phyloP scores from a whole-genome alignment of 202 grass and related monocot genomes.

The Thinopyrum obtusiflorum region DNA sequence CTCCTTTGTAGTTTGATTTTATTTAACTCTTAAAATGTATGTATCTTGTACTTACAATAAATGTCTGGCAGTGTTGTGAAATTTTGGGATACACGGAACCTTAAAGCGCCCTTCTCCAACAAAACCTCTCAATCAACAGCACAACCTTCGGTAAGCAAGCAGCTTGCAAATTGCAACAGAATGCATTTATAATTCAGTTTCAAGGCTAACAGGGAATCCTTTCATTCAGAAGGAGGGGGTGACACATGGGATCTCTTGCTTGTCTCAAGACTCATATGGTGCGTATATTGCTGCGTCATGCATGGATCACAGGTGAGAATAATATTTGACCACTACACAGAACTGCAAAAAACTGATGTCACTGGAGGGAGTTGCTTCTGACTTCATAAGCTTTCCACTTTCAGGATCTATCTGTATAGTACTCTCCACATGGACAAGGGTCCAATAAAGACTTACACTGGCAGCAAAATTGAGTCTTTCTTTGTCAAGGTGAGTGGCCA shows the following conservation, averaged over 20 bases:
- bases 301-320: conserved; percentile 81
- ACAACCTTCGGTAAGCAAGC: conserved; percentile 50
- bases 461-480: conserved; percentile 95
- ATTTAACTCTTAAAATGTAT: not conserved
- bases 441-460: conserved; percentile 62
- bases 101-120: conserved; percentile 59
- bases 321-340: not conserved
- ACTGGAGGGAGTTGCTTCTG: conserved; percentile 1
- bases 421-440: conserved; percentile 76
- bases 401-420: conserved; percentile 92
- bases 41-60: not conserved
- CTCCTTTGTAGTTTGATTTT: not conserved
- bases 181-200: not conserved
- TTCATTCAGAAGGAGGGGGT: conserved; percentile 61
- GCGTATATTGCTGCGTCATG: conserved; percentile 77
- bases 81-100: conserved; percentile 87
- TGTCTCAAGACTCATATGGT: conserved; percentile 84
- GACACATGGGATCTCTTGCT: conserved; percentile 85
- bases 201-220: not conserved
- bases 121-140: conserved; percentile 45
- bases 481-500: conserved; percentile 74
- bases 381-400: conserved; percentile 38
- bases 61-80: conserved; percentile 71
- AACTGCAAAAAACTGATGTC: not conserved
- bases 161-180: not conserved